phyloP scores from a whole-genome alignment of 2,329 filamentous ascomycete genomes.

The Periglandula ipomoeae region DNA sequence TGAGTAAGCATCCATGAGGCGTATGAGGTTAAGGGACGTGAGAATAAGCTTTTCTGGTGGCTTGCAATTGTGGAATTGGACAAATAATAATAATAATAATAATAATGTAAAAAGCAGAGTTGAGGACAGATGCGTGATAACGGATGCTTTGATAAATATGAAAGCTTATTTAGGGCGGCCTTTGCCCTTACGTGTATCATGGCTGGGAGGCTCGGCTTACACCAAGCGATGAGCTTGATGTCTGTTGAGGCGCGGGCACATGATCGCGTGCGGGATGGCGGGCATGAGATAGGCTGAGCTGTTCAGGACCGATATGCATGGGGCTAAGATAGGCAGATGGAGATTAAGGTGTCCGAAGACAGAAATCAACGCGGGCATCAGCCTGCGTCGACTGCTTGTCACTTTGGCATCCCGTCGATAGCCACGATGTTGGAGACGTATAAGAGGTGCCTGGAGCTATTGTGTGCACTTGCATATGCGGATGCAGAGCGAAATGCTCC shows the following conservation, averaged over 20 bases:
- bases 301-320: background rate
- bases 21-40: background rate
- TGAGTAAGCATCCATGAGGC: slow-evolving; percentile 43
- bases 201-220: background rate
- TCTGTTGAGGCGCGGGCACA: slow-evolving; percentile 1
- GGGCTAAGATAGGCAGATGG: background rate
- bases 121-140: background rate
- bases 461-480: background rate
- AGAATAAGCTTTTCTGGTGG: background rate
- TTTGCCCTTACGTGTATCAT: background rate
- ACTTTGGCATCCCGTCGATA: too few relatives aligned
- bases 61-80: background rate
- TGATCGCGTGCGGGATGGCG: slow-evolving; percentile 3
- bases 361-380: background rate
- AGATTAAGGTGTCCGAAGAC: background rate
- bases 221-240: slow-evolving; percentile 1
- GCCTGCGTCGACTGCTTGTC: background rate
- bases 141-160: too few relatives aligned
- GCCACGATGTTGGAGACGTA: background rate
- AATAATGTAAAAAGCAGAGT: background rate
- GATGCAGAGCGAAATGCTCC: background rate
- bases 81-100: background rate
- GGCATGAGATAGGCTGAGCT: background rate
- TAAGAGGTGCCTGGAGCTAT: background rate
- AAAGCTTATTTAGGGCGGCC: background rate